These are phyloP conservation scores for Teunomyces aglyptinius DNA, from an alignment of 805 yeast genomes.

Conservation along the genomic window DNA sequence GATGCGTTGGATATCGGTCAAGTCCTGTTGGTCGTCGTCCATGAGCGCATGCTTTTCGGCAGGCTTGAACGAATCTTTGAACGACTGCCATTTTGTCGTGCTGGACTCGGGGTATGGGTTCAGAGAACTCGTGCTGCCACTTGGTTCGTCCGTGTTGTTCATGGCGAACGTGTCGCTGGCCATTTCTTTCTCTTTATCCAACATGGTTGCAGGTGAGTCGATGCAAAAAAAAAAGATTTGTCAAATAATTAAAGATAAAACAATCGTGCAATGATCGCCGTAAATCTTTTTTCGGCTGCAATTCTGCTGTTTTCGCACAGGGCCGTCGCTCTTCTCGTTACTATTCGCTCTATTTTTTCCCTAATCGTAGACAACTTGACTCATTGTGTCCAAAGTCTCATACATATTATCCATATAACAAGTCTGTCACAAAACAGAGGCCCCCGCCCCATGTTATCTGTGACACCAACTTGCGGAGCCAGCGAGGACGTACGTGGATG, in stretches of 20 bases:
- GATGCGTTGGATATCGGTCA: slow-evolving; percentile 41
- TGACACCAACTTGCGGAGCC: slow-evolving; percentile 49
- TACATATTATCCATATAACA: slow-evolving; percentile 45
- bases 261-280: too few relatives aligned
- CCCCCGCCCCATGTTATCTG: slow-evolving; percentile 62
- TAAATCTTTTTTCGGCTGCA: too few relatives aligned
- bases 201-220: background rate
- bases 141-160: background rate
- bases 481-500: slow-evolving; percentile 49
- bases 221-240: too few relatives aligned
- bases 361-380: too few relatives aligned
- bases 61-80: slow-evolving; percentile 51
- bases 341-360: too few relatives aligned
- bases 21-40: slow-evolving; percentile 17
- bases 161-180: background rate
- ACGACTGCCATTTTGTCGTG: slow-evolving; percentile 35
- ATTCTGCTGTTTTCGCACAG: too few relatives aligned
- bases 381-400: too few relatives aligned
- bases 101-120: background rate
- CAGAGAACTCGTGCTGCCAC: slow-evolving; percentile 3
- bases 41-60: slow-evolving; percentile 21
- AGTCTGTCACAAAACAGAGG: slow-evolving; percentile 53
- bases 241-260: too few relatives aligned
- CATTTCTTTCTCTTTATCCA: background rate
- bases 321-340: too few relatives aligned